These are phyloP conservation scores for Urostyla sp. DNA, from an alignment of 73 alveolate species.

Conservation along the genomic window DNA sequence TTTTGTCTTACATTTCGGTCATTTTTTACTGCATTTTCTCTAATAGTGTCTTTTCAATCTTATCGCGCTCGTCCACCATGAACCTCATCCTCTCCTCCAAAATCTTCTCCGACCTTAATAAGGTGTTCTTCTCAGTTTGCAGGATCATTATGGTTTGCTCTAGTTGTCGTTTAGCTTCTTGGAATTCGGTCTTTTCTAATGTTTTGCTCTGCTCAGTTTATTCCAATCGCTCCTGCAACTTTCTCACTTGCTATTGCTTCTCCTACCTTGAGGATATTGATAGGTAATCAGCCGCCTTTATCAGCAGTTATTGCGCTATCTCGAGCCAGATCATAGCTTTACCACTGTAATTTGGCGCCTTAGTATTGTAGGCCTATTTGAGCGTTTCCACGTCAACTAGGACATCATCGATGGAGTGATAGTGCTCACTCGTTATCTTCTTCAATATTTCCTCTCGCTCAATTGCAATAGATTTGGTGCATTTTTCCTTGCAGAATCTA, in stretches of 20 bases:
- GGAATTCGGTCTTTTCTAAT: background rate
- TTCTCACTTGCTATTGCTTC: background rate
- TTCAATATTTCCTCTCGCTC: background rate
- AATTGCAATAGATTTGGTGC: constrained; percentile 5
- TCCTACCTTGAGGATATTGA: constrained; percentile 14
- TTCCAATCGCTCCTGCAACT: background rate
- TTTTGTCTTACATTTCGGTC: background rate
- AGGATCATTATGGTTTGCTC: background rate
- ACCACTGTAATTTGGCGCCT: constrained; percentile 35
- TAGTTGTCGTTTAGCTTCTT: background rate
- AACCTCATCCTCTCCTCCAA: constrained; percentile 27
- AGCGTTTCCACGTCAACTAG: constrained; percentile 27
- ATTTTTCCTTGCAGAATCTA: constrained; percentile 12
- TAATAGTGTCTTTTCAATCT: constrained; percentile 4
- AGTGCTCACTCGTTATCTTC: constrained; percentile 36
- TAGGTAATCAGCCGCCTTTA: constrained; percentile 66
- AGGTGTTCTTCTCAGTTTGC: constrained; percentile 19
- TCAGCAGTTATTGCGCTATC: constrained; percentile 2
- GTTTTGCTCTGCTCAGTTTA: background rate
- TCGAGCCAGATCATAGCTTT: constrained; percentile 12
- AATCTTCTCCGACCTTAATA: background rate
- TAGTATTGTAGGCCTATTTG: constrained; percentile 4
- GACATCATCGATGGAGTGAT: constrained; percentile 26
- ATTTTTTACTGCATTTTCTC: constrained; percentile 19
- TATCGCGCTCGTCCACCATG: constrained; percentile 4